Base-by-base conservation (phyloP, 805 yeast species). In the Suhomyces sp. region DNA sequence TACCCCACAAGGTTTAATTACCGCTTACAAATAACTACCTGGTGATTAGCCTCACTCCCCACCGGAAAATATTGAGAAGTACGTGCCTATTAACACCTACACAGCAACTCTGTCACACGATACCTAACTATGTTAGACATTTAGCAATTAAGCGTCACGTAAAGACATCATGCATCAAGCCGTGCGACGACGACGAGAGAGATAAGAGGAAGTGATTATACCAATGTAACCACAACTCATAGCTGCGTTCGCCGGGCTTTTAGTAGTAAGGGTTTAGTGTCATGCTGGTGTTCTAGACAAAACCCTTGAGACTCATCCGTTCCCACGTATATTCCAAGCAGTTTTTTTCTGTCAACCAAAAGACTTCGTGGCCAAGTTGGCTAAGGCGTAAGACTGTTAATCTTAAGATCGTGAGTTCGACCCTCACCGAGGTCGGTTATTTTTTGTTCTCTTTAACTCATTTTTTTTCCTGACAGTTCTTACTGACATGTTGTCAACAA, bases 311-410 rank as follows among this genome's bases (percentile, higher is more conserved):
- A 6, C 8, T 6, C 12, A 2, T n/a, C 4, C 19, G 10, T 7
- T 26, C 19, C 40, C 19, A 6, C 15, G 40, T 10, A n/a, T 12
- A 33, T 7, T 24, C 26, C 6, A 24, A 24, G 6, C 31, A 27
- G 5, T 3, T 13, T 7, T n/a, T 17, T 10, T 19, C 8, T 38
- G 22, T 19, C 24, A 38, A 53, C 38, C 29, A 48, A 31, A 44
- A 10, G 67, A 63, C 65, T 63, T 56, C 67, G 67, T 63, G 67
- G 67, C 65, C 67, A 63, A 63, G 67, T 50, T 63, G 67, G 67
- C 54, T 63, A 63, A 63, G 66, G 67, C 60, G 60, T 57, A 50
- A 56, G 60, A 57, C 60, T 57, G 60, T 57, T 57, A 57, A 57
- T 57, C 62, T 57, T 56, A 50, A 56, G 59, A 56, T 54, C 59